Conservation (phyloP, 495 filamentous ascomycete genomes). For the Penicillium riverlandense region DNA sequence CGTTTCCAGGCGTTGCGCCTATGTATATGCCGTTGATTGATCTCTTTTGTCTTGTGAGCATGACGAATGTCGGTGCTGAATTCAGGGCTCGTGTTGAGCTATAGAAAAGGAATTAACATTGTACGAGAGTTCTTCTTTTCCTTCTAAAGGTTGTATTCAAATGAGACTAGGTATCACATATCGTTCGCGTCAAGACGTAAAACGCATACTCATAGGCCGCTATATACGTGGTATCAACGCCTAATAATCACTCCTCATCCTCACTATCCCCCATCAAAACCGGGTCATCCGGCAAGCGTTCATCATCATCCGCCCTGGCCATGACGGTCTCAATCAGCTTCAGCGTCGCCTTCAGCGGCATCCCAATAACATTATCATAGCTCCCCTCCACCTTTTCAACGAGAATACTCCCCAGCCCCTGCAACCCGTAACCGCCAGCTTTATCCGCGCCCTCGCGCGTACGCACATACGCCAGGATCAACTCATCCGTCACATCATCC, state of each 20-base stretch:
- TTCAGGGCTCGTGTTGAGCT: neutral
- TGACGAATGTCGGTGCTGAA: constrained; percentile 13
- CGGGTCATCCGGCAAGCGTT: constrained; percentile 25
- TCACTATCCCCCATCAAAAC: constrained; percentile 15
- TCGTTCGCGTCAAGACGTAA: neutral
- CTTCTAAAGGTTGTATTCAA: too few relatives aligned
- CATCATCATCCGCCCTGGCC: constrained; percentile 47
- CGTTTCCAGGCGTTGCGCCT: constrained; percentile 30
- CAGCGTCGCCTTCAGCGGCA: constrained; percentile 76
- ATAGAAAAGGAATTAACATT: constrained; percentile 6
- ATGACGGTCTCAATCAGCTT: constrained; percentile 80
- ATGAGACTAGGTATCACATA: too few relatives aligned
- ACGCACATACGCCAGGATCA: constrained; percentile 78
- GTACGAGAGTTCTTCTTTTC: neutral
- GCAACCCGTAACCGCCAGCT: constrained; percentile 91
- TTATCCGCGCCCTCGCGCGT: constrained; percentile 94
- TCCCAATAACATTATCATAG: constrained; percentile 92
- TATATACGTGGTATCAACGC: neutral
- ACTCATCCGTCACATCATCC: constrained; percentile 64
- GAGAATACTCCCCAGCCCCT: constrained; percentile 78
- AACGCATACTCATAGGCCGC: too few relatives aligned
- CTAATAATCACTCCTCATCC: constrained; percentile 18
- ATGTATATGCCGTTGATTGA: constrained; percentile 31
- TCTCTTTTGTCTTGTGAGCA: constrained; percentile 17
- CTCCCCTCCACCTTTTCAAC: constrained; percentile 84